Base-by-base conservation (phyloP, 495 filamentous ascomycete genomes). In the Choiromyces venosus region DNA sequence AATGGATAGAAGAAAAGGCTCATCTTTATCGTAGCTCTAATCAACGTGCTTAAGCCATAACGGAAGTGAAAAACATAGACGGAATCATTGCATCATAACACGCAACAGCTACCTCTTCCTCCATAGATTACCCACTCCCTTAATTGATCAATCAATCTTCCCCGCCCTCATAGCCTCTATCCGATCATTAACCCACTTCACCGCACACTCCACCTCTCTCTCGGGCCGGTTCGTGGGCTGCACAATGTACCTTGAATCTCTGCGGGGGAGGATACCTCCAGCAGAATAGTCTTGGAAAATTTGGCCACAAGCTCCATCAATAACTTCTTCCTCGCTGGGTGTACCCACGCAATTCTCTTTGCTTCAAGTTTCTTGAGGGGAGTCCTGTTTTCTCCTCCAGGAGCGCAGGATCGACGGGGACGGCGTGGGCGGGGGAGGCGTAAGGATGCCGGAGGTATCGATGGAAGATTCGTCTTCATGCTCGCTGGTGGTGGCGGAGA, bases 171-270 rank as follows among this genome's bases (percentile, higher is more conserved):
- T 76, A 19, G 75, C 75, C 37, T 76, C 74, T 6, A 77, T 38
- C 36, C 33, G 71, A 33, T 82, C 84, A 29, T 83, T 82, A 8
- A 86, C 85, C 91, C 91, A 93, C 18, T 37, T 75, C 35, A 81
- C 85, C 0, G 86, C 86, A 73, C 88, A 85, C 25, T 79, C 81
- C n/a, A 90, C 72, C 40, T 91, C 90, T 67, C 83, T 82, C 42
- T 83, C 81, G 18, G 91, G 90, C 52, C 84, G 83, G 78, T 87
- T 88, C 81, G 90, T 91, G 66, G 88, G 82, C 76, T 86, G 88
- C 25, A 92, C 80, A 37, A 92, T 78, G 79, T 88, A 91, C 2
- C 89, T 79, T 92, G 90, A 65, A 93, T 86, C 79, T 92, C 89
- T 5, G 91, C 91, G 0, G 91, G 90, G 9, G 87, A 88, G 77